These are phyloP conservation scores for Cornus florida DNA, from an alignment of 148 eudicot species.

Conservation along the genomic window DNA sequence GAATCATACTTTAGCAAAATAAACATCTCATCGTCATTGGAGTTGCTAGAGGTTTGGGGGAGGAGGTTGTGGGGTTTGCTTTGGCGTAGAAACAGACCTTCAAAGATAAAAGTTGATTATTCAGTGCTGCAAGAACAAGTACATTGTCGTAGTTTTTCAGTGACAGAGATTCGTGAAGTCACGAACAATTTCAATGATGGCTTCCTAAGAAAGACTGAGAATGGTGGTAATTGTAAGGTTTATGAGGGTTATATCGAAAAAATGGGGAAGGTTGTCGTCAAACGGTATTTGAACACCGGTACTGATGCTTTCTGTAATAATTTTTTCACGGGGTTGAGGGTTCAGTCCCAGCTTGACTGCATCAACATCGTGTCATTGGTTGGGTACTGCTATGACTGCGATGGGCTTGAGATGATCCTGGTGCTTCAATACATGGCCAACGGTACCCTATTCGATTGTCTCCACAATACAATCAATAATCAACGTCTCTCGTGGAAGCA, in stretches of 20 bases:
- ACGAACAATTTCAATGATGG: conserved; percentile 23
- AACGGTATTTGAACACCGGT: conserved; percentile 20
- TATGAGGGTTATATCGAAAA: conserved; percentile 31
- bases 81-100: too few relatives aligned
- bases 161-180: conserved; percentile 22
- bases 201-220: conserved; percentile 15
- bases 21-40: conserved; percentile 1
- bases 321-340: conserved; percentile 36
- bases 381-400: conserved; percentile 20
- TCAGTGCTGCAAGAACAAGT: not conserved
- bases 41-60: conserved; percentile 1
- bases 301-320: not conserved
- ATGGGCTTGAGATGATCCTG: conserved; percentile 35
- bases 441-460: conserved; percentile 35
- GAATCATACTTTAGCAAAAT: not conserved
- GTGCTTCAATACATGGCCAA: conserved; percentile 37
- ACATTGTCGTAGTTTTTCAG: conserved; percentile 24
- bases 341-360: conserved; percentile 33
- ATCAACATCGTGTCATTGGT: conserved; percentile 31
- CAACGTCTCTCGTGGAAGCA: conserved; percentile 7
- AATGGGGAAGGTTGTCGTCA: conserved; percentile 24
- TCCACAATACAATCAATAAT: conserved; percentile 12
- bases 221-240: conserved; percentile 42
- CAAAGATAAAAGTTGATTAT: too few relatives aligned
- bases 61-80: not conserved